Evolutionary conservation across 768 basidiomycete species (phyloP).

Genomic region (Xerocomellus dryophilus): DNA sequence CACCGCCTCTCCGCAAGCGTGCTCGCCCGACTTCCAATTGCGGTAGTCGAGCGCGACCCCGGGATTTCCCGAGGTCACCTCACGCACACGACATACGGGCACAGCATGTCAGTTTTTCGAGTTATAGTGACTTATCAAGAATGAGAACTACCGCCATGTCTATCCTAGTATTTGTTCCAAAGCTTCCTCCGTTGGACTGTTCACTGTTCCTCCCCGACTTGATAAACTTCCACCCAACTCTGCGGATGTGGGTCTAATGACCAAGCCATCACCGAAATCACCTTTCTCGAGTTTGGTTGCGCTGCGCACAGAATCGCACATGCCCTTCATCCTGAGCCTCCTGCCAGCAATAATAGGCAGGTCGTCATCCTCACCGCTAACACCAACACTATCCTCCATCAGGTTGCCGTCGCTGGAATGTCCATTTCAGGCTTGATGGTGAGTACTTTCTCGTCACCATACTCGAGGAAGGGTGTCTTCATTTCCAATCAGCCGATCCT

Average conservation of each 20-base stretch:
- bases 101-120: too few relatives aligned
- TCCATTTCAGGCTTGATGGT: neutral
- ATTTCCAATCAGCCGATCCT: neutral
- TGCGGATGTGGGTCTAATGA: neutral
- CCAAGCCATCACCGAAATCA: neutral
- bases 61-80: too few relatives aligned
- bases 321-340: neutral
- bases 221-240: neutral
- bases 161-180: neutral
- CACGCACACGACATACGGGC: too few relatives aligned
- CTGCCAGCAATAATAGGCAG: neutral
- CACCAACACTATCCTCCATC: neutral
- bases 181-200: neutral
- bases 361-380: neutral
- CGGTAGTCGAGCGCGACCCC: too few relatives aligned
- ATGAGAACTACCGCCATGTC: neutral
- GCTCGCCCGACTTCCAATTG: too few relatives aligned
- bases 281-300: conserved; percentile 4
- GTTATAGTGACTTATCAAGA: too few relatives aligned
- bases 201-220: neutral
- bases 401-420: neutral
- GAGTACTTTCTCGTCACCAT: neutral
- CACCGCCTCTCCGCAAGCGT: too few relatives aligned
- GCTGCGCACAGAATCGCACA: neutral
- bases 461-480: too few relatives aligned